Conservation (phyloP, 257 asterid species). For the Anisodus tanguticus region DNA sequence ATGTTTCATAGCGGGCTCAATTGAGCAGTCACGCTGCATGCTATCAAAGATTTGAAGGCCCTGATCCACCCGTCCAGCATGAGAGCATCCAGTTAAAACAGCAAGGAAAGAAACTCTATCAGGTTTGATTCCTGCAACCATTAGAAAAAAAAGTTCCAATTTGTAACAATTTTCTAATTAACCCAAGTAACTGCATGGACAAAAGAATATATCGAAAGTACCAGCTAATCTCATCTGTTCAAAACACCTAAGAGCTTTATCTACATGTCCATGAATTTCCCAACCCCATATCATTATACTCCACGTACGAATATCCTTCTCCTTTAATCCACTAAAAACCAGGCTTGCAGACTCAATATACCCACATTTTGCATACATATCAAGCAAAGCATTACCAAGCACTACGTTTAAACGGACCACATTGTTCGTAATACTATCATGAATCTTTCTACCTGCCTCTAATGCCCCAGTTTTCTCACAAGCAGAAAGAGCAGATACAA, state of each 20-base stretch:
- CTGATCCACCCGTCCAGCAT: conserved; percentile 47
- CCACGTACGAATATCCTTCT: conserved; percentile 49
- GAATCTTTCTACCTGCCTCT: conserved; percentile 40
- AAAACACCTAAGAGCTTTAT: conserved; percentile 46
- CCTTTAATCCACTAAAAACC: conserved; percentile 40
- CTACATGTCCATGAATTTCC: conserved; percentile 47
- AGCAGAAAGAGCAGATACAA: conserved; percentile 49
- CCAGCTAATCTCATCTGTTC: conserved; percentile 44
- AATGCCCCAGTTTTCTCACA: conserved; percentile 48
- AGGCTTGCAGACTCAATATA: conserved; percentile 41
- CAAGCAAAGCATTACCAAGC: conserved; percentile 47
- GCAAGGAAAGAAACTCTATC: conserved; percentile 48
- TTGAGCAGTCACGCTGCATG: conserved; percentile 42
- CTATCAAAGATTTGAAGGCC: conserved; percentile 45
- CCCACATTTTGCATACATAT: conserved; percentile 56
- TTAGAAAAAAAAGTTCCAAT: not conserved
- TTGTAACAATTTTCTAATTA: not conserved
- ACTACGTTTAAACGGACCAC: conserved; percentile 36
- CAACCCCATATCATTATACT: conserved; percentile 52
- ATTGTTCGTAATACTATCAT: conserved; percentile 30
- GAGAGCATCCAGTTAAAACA: conserved; percentile 47
- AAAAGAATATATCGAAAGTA: not conserved
- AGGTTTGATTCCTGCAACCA: conserved; percentile 44
- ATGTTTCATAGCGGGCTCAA: conserved; percentile 49
- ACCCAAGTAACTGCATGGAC: not conserved